phyloP scores from a whole-genome alignment of 2,329 filamentous ascomycete species.

The Diaporthe sp. region DNA sequence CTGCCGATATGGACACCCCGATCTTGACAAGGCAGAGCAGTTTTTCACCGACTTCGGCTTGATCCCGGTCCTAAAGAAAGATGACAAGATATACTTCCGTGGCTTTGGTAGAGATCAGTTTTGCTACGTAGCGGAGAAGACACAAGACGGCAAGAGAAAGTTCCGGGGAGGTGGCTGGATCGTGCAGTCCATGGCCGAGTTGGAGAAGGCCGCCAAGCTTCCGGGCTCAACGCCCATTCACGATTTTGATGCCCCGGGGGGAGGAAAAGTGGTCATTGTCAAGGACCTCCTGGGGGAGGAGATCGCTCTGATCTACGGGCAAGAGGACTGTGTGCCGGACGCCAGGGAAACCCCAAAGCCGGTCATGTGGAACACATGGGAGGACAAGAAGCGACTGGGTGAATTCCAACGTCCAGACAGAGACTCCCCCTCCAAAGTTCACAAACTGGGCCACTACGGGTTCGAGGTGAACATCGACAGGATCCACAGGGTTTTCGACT shows the following conservation, averaged over 20 bases:
- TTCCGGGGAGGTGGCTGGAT: conserved; percentile 9
- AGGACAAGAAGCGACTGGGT: conserved; percentile 26
- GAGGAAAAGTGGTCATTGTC: conserved; percentile 17
- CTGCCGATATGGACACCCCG: conserved; percentile 11
- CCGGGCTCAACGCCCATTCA: neutral
- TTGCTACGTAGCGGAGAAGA: conserved; percentile 28
- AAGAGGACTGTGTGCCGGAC: neutral
- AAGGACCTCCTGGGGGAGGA: neutral
- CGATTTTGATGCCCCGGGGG: conserved; percentile 18
- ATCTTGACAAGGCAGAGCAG: conserved; percentile 1
- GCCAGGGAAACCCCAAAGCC: neutral
- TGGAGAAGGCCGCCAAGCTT: conserved; percentile 25
- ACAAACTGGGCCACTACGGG: conserved; percentile 23
- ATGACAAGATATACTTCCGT: conserved; percentile 23
- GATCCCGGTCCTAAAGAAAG: neutral
- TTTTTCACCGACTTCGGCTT: conserved; percentile 21
- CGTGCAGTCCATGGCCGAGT: conserved; percentile 10
- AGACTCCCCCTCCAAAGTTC: conserved; percentile 1
- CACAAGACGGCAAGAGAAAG: conserved; percentile 6
- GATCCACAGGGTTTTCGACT: neutral
- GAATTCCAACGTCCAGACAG: conserved; percentile 18
- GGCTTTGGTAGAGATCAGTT: conserved; percentile 23
- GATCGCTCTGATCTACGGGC: neutral
- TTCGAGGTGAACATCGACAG: conserved; percentile 10
- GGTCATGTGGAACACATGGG: conserved; percentile 9